A percentile compares a stretch with the other conserved stretches of the same genome.
phyloP scores from a whole-genome alignment of 257 asterid species.

The Jaltomata sinuosa region DNA sequence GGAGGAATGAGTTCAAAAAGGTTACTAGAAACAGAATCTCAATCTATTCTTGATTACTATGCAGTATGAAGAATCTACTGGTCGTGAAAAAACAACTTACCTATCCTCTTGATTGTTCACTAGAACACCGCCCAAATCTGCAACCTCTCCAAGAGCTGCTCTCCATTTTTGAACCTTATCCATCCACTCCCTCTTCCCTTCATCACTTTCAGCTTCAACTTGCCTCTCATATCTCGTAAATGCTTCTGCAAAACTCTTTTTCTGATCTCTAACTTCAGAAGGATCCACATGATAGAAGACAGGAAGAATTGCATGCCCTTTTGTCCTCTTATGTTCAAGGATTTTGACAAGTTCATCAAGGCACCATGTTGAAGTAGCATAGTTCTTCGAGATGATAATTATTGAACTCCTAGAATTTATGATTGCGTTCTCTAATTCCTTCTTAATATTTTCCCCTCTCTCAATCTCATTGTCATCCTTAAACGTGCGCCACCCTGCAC shows the following conservation, averaged over 20 bases:
- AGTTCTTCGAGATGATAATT: not conserved
- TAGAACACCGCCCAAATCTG: not conserved
- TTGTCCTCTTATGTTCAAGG: not conserved
- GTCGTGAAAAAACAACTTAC: not conserved
- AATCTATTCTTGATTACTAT: not conserved
- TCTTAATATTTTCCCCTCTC: not conserved
- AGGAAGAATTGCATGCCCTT: not conserved
- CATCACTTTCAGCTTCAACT: not conserved
- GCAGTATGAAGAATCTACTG: not conserved
- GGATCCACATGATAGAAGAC: not conserved
- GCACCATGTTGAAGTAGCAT: constrained; percentile 3
- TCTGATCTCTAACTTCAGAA: not conserved
- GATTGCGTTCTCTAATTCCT: not conserved
- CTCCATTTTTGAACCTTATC: not conserved
- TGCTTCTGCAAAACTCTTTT: not conserved
- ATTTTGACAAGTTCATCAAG: constrained; percentile 1
- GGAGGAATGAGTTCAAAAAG: not conserved
- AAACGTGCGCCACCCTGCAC: not conserved
- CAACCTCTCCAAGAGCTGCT: not conserved
- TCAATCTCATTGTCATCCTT: not conserved
- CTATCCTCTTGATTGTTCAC: not conserved
- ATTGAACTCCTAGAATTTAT: not conserved
- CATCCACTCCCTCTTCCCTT: not conserved
- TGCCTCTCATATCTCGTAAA: not conserved
- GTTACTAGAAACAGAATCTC: not conserved